These are phyloP conservation scores for Vitis hybrid DNA, from an alignment of 177 flowering plant species.

Conservation along the genomic window DNA sequence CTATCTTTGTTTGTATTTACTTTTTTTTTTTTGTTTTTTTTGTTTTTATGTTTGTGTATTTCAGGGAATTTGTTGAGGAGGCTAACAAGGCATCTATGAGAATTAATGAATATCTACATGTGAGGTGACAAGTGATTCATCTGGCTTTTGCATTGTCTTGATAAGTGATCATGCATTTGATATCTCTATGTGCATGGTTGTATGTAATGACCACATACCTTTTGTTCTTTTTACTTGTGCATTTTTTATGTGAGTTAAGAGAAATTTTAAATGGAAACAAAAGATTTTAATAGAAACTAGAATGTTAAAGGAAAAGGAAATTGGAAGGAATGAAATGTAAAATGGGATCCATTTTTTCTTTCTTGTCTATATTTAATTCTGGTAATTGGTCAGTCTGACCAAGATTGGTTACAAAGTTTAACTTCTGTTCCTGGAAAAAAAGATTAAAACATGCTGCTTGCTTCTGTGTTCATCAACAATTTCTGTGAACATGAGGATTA, in stretches of 20 bases:
- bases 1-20: background rate
- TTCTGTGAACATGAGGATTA: background rate
- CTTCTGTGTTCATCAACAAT: background rate
- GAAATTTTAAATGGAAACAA: background rate
- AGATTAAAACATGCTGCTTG: no score
- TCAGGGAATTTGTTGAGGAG: constrained; percentile 85
- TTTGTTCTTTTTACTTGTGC: background rate
- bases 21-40: background rate
- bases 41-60: constrained; percentile 6
- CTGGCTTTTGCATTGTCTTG: background rate
- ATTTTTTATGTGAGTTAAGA: background rate
- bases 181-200: background rate
- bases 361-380: no score
- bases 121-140: constrained; percentile 58
- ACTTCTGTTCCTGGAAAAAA: no score
- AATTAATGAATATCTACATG: constrained; percentile 89
- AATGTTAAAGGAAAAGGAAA: background rate
- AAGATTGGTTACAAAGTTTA: background rate
- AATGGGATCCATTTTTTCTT: no score
- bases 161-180: constrained; percentile 1
- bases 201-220: background rate
- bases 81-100: constrained; percentile 82
- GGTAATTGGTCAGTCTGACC: background rate
- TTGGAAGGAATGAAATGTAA: background rate
- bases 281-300: background rate